Conservation (phyloP, 495 filamentous ascomycete genomes). For the Aspergillus egyptiacus region DNA sequence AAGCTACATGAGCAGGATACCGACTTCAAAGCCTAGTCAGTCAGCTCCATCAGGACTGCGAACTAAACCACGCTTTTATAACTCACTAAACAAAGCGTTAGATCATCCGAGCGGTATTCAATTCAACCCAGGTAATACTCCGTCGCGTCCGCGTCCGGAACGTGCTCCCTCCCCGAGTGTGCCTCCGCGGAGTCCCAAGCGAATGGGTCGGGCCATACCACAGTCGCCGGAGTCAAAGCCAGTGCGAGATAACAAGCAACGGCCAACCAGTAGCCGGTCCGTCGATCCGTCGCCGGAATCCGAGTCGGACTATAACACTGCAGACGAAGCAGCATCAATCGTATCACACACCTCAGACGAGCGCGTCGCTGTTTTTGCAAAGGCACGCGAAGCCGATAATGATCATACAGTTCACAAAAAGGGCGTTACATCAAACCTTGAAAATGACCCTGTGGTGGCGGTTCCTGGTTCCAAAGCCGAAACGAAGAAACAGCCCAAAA, state of each 20-base stretch:
- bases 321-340: conserved; percentile 28
- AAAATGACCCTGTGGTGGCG: background rate
- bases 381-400: background rate
- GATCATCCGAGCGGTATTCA: background rate
- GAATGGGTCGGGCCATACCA: background rate
- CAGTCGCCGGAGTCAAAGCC: background rate
- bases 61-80: conserved; percentile 14
- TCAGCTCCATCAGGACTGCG: background rate
- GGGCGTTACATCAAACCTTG: background rate
- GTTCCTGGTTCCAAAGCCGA: background rate
- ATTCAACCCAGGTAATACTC: background rate
- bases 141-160: background rate
- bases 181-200: conserved; percentile 1
- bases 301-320: conserved; percentile 34
- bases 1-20: background rate
- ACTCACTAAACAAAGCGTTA: conserved; percentile 4
- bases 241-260: background rate
- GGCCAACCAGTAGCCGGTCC: conserved; percentile 14
- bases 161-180: background rate
- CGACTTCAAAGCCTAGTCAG: conserved; percentile 9
- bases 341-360: conserved; percentile 8
- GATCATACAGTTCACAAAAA: background rate
- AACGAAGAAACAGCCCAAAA: conserved; percentile 12
- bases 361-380: background rate
- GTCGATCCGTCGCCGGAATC: conserved; percentile 14